Conservation (phyloP, 208 protist genomes). For the Angomonas desouzai region DNA sequence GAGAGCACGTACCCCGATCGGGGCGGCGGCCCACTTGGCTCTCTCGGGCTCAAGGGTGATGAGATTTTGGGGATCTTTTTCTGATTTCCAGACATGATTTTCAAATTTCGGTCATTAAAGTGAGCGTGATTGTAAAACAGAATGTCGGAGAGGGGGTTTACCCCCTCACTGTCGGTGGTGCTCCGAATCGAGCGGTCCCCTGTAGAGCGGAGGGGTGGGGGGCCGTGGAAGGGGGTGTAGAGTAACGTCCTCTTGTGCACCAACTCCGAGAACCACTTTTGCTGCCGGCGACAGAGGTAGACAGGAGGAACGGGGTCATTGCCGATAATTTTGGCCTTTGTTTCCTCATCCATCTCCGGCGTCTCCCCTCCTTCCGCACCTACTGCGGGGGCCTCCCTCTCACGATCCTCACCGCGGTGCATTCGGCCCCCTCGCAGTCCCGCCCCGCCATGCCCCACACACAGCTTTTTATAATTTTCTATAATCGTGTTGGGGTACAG, state of each 20-base stretch:
- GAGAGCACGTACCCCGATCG: no score
- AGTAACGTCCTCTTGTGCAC: slow-evolving; percentile 11
- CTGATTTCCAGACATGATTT: background rate
- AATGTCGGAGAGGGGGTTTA: background rate
- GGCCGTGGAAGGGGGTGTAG: slow-evolving; percentile 44
- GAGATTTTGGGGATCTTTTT: background rate
- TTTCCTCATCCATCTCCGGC: background rate
- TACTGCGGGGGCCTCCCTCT: no score
- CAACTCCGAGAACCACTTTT: slow-evolving; percentile 13
- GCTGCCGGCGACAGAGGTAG: slow-evolving; percentile 28
- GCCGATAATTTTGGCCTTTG: background rate
- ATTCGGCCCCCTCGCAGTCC: background rate
- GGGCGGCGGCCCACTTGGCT: background rate
- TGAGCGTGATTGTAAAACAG: background rate
- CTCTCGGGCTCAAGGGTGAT: background rate
- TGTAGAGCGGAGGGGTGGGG: slow-evolving; percentile 50
- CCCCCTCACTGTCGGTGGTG: background rate
- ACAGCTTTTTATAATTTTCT: background rate
- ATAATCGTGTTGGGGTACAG: background rate
- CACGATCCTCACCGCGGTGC: no score
- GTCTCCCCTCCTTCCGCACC: background rate
- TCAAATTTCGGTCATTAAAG: background rate
- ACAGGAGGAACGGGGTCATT: slow-evolving; percentile 36
- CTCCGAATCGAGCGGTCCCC: slow-evolving; percentile 27
- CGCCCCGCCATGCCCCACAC: background rate